Percentiles rank a stretch among this genome's conserved stretches.
Conservation (phyloP, 1,284 basidiomycete genomes). For the Ganoderma sp. region DNA sequence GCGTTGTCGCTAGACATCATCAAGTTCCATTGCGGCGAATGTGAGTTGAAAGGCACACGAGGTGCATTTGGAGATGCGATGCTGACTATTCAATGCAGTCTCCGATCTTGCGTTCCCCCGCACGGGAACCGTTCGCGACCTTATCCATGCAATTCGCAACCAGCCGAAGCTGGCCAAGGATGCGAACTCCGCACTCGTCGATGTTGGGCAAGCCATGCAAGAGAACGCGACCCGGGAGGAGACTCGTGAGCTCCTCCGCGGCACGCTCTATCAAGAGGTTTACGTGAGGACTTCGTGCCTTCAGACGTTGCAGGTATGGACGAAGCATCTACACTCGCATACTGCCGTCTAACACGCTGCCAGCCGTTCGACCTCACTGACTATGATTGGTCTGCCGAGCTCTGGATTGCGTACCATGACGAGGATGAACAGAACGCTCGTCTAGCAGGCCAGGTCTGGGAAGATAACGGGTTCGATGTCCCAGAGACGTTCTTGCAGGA, state of each 20-base stretch:
- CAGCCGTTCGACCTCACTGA: slow-evolving; percentile 96
- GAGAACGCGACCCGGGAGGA: slow-evolving; percentile 70
- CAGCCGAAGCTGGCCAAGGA: slow-evolving; percentile 89
- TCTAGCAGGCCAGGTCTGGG: slow-evolving; percentile 88
- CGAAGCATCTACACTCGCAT: not conserved
- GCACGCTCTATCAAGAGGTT: slow-evolving; percentile 86
- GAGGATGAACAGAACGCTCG: slow-evolving; percentile 90
- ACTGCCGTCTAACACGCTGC: not conserved
- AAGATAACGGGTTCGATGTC: slow-evolving; percentile 95
- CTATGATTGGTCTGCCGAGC: slow-evolving; percentile 87
- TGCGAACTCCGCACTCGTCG: slow-evolving; percentile 82
- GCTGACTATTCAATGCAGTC: slow-evolving; percentile 50
- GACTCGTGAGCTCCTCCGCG: slow-evolving; percentile 69
- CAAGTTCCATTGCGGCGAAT: slow-evolving; percentile 85
- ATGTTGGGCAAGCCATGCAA: slow-evolving; percentile 85
- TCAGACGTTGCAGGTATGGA: slow-evolving; percentile 84
- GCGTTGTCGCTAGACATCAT: slow-evolving; percentile 86
- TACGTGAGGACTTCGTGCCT: slow-evolving; percentile 90
- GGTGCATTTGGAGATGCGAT: slow-evolving; percentile 5
- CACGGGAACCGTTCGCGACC: slow-evolving; percentile 68
- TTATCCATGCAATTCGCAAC: slow-evolving; percentile 78
- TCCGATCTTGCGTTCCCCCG: slow-evolving; percentile 76
- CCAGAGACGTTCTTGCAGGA: slow-evolving; percentile 72
- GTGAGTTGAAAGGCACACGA: slow-evolving; percentile 50
- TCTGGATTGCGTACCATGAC: slow-evolving; percentile 93